Base-by-base conservation (phyloP, 2,329 filamentous ascomycete species). In the Alternaria brassicicola region DNA sequence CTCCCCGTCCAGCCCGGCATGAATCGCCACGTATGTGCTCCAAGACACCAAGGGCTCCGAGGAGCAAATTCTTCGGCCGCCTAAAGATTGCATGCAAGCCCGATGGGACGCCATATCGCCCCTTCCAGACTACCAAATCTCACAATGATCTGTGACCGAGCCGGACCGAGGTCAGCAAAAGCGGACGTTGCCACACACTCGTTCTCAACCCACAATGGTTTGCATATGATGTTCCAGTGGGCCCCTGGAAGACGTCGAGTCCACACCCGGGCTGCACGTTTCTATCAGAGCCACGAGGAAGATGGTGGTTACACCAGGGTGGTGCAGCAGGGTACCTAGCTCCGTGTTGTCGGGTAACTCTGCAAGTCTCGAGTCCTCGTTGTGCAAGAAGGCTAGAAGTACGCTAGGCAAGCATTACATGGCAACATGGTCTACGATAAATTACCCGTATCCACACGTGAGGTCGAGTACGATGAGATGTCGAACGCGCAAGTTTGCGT, bases 241-340 rank as follows among this genome's bases (percentile, higher is more conserved):
- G 55, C 55, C 25, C 17, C 28, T 12, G 19, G 7, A 33, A 35
- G 43, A 5, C 15, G 8, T 33, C 28, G 17, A 23, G 31, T 47
- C 41, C 33, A n/a, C 39, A 19, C 39, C 21, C 38, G 47, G 48
- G 38, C 36, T 38, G 17, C 64, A 63, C 65, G 61, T 64, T 52
- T 47, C 49, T 47, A 52, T 56, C 52, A 51, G 35, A 21, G 41
- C 50, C 52, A 61, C 31, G 52, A 62, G 56, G 57, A 43, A 51
- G 58, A 53, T 61, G 62, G 54, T 59, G 67, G 66, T 71, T 64
- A 65, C 70, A 69, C 62, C 59, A 54, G 41, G 23, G 56, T 59
- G 30, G 56, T 59, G 21, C 52, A 52, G 67, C 54, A 63, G 58
- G 65, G 59, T 64, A 63, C 39, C 21, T 30, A 25, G 28, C 49